These are phyloP conservation scores for Protea cynaroides DNA, from an alignment of 164 flowering plant genomes.

Conservation along the genomic window DNA sequence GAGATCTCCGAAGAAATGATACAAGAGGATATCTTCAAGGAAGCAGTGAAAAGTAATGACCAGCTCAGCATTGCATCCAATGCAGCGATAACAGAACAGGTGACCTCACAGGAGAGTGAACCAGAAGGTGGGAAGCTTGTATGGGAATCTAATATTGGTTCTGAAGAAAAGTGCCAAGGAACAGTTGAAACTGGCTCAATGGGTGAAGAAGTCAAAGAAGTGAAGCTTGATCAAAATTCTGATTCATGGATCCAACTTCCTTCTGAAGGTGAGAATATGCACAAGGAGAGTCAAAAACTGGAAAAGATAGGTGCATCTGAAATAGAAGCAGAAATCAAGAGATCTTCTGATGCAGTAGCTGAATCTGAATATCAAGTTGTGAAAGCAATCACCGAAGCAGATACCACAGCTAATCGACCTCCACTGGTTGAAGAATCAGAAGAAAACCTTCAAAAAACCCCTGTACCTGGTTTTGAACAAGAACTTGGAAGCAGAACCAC, in stretches of 20 bases:
- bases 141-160: conserved; percentile 4
- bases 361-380: conserved; percentile 3
- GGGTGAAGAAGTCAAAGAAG: conserved; percentile 3
- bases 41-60: conserved; percentile 4
- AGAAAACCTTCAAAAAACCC: conserved; percentile 11
- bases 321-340: conserved; percentile 10
- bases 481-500: conserved; percentile 3
- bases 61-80: background rate
- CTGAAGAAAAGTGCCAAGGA: conserved; percentile 12
- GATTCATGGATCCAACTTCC: conserved; percentile 13
- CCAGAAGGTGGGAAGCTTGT: conserved; percentile 16
- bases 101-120: conserved; percentile 12
- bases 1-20: conserved; percentile 8
- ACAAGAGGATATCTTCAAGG: conserved; percentile 3
- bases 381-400: conserved; percentile 4
- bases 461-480: conserved; percentile 6
- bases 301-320: no score
- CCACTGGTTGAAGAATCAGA: conserved; percentile 10
- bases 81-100: conserved; percentile 6
- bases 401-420: conserved; percentile 1
- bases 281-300: conserved; percentile 1
- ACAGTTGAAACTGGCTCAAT: conserved; percentile 9
- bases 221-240: conserved; percentile 12
- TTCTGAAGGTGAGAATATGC: conserved; percentile 7
- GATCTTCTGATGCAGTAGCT: conserved; percentile 4